Percentiles rank a stretch among this genome's conserved stretches.
Evolutionary conservation across 2,329 filamentous ascomycete species (phyloP).

Genomic region (Talaromyces piceae): DNA sequence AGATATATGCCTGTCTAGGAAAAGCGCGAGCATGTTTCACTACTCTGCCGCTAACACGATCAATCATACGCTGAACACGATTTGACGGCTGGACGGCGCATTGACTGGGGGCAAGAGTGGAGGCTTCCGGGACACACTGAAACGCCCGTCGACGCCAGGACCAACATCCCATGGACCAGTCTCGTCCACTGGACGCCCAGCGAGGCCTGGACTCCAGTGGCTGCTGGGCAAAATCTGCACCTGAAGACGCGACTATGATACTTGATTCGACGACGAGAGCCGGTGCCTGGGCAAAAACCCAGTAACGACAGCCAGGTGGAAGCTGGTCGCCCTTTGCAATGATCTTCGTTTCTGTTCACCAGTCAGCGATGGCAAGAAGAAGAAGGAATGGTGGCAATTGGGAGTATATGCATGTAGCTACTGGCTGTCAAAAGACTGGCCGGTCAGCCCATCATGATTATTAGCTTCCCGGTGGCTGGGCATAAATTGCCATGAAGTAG

Average conservation of each 20-base stretch:
- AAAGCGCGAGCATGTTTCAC: background rate
- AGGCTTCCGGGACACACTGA: constrained; percentile 5
- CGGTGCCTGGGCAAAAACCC: background rate
- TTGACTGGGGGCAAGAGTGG: background rate
- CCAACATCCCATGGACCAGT: constrained; percentile 2
- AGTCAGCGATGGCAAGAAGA: background rate
- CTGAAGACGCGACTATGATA: constrained; percentile 1
- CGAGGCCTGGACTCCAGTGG: no score
- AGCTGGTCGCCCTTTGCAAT: background rate
- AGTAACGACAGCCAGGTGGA: background rate
- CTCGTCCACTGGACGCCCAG: background rate
- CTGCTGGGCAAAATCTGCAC: constrained; percentile 3
- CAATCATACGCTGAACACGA: background rate
- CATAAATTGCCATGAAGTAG: background rate
- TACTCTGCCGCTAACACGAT: background rate
- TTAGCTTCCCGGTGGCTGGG: background rate
- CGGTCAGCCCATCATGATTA: background rate
- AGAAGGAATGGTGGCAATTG: background rate
- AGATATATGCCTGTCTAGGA: background rate
- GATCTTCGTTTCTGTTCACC: background rate
- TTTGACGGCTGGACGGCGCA: background rate
- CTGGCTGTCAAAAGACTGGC: background rate
- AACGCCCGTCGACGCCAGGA: constrained; percentile 1
- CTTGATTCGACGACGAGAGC: constrained; percentile 6
- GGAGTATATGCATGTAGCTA: background rate